Base-by-base conservation (phyloP, 2,329 filamentous ascomycete genomes). In the Xylaria sp. region DNA sequence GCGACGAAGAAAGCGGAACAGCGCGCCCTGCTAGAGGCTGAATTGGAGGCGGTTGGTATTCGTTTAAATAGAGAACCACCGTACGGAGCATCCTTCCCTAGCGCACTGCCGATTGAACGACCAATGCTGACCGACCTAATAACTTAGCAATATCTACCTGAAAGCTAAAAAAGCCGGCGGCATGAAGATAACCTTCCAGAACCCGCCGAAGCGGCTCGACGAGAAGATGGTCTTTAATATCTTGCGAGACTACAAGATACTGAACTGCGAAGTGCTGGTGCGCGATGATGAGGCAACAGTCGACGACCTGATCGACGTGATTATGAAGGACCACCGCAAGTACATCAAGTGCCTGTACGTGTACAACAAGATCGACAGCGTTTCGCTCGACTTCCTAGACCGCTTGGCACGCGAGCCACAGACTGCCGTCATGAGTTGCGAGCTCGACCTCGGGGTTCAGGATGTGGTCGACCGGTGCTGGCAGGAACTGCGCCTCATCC, bases 151-250 rank as follows among this genome's bases (percentile, higher is more conserved):
- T 76, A 98, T 99, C 77, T 98, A 98, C 75, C 86, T 99, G 60
- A 99, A 99, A 78, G 83, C 83, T 25, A 99, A 99, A 78, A 97
- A 95, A 74, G 93, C 94, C 0, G 95, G 95, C 58, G 95, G 96
- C 62, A 95, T 99, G 92, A 99, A 99, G 79, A 97, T 99, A 74
- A 98, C 91, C 15, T 99, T 99, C 79, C 89, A 93, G 72, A 80
- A 87, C 4, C 90, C 95, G 2, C 94, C 95, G 3, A 98, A 98
- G 77, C 80, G 90, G 62, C 82, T 99, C 60, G 95, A 99, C 77
- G 94, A 99, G 77, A 97, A 96, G 81, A 97, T 99, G 91, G 84
- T 99, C 62, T 96, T 90, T 83, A 97, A 97, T 80, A 97, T 99
- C 73, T 84, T 99, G 52, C 90, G 92, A 69, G 95, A 99, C 83